Conservation (phyloP, 371 early-diverging fungal species). For the Zopfochytrium polystomum region DNA sequence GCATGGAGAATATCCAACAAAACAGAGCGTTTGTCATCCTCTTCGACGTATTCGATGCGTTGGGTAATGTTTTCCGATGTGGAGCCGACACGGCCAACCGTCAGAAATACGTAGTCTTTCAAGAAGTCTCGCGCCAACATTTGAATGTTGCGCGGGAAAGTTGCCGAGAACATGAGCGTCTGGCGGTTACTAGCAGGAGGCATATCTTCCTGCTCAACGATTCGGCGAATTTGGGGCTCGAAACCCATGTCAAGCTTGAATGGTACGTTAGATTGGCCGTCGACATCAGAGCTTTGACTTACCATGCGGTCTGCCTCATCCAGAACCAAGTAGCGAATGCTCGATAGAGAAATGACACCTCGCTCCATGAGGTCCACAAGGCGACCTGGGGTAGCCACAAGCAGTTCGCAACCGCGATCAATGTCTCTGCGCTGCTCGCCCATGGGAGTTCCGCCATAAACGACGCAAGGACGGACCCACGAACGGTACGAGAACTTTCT, state of each 20-base stretch:
- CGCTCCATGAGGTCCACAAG: constrained; percentile 94
- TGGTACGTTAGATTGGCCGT: constrained; percentile 1
- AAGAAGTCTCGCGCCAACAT: constrained; percentile 91
- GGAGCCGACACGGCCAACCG: constrained; percentile 93
- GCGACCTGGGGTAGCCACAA: constrained; percentile 97
- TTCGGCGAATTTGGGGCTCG: constrained; percentile 96
- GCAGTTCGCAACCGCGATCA: constrained; percentile 55
- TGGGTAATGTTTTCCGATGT: constrained; percentile 97
- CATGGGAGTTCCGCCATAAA: constrained; percentile 58
- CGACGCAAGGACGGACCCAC: constrained; percentile 60
- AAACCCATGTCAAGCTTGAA: constrained; percentile 92
- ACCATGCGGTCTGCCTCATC: constrained; percentile 99
- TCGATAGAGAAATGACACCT: constrained; percentile 73
- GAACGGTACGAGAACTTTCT: constrained; percentile 70
- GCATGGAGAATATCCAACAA: constrained; percentile 82
- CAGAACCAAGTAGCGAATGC: constrained; percentile 85
- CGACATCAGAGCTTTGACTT: constrained; percentile 89
- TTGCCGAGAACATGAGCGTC: constrained; percentile 97
- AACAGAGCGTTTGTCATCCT: constrained; percentile 82
- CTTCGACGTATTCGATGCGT: constrained; percentile 80
- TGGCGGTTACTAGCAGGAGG: constrained; percentile 77
- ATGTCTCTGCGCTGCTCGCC: constrained; percentile 47
- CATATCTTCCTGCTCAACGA: constrained; percentile 95
- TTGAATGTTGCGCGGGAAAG: constrained; percentile 95
- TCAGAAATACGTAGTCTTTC: constrained; percentile 86